Conservation (phyloP, 1,284 basidiomycete genomes). For the Fomitopsis palustris region DNA sequence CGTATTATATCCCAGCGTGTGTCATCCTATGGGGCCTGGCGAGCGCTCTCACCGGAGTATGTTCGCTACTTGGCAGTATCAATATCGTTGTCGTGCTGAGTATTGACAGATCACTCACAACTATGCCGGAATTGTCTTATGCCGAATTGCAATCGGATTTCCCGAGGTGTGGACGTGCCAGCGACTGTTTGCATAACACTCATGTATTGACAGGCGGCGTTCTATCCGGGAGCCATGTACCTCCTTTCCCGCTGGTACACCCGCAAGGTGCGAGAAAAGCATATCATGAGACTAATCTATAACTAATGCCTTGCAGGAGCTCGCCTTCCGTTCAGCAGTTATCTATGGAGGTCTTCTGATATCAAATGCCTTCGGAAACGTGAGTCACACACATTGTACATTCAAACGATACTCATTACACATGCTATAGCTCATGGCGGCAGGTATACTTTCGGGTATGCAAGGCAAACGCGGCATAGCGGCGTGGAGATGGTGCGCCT, state of each 20-base stretch:
- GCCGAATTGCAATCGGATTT: conserved; percentile 59
- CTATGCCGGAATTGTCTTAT: conserved; percentile 53
- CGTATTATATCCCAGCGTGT: conserved; percentile 57
- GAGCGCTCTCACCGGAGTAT: conserved; percentile 57
- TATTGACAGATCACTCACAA: conserved; percentile 45
- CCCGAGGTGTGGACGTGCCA: conserved; percentile 44
- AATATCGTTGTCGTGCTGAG: background rate
- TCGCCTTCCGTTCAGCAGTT: conserved; percentile 67
- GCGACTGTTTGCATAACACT: background rate
- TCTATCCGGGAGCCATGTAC: conserved; percentile 62
- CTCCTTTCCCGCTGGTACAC: conserved; percentile 66
- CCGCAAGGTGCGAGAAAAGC: conserved; percentile 40
- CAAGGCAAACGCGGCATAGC: conserved; percentile 63
- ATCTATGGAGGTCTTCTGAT: conserved; percentile 68
- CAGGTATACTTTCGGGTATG: conserved; percentile 68
- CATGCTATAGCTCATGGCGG: conserved; percentile 52
- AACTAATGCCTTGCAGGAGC: conserved; percentile 38
- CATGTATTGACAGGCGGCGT: conserved; percentile 41
- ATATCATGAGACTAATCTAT: background rate
- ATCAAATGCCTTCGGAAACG: conserved; percentile 74
- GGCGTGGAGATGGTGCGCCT: conserved; percentile 64
- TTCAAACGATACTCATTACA: background rate
- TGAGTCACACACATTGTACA: conserved; percentile 29
- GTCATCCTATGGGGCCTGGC: conserved; percentile 63
- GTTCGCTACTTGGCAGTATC: background rate